Base-by-base conservation (phyloP, 768 basidiomycete genomes). In the Tulasnella calospora region DNA sequence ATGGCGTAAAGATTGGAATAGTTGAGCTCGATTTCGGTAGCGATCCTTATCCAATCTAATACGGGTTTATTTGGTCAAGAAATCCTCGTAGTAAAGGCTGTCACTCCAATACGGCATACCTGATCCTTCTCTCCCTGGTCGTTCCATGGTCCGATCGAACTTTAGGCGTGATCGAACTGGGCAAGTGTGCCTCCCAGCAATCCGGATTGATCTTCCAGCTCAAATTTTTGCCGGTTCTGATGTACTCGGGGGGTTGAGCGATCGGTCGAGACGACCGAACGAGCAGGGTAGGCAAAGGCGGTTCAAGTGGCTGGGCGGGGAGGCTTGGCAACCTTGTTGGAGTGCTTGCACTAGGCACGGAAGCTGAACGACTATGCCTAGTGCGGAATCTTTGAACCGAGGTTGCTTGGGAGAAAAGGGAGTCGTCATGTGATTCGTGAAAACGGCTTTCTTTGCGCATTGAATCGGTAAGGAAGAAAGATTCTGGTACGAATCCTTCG, bases 21-120 rank as follows among this genome's bases (percentile, higher is more conserved):
- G 83, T 98, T 98, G 74, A 95, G 90, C 82, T 97, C 95, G 81
- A 98, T 95, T 82, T 98, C 96, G 0, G 90, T 91, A 0, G 95
- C 93, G 44, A 98, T 91, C 12, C 94, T 88, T 81, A 95, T 92
- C 94, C 95, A 96, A 82, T 95, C 95, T 93, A 82, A 76, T 51
- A 67, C 61, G 61, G 79, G 69, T 71, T 30, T 15, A 46, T 23
- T 55, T 13, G 81, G 73, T 61, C 30, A 71, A 73, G 55, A 69
- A 72, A 8, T 30, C 38, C n/a, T n/a, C n/a, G n/a, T 72, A 97
- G 84, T 19, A 98, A 85, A 0, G 93, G 92, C 82, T 92, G 88
- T 93, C 96, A 96, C 93, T 96, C 82, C 44, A 82, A 55, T 46
- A 67, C 46, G 8, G 75, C 75, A 40, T 76, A 76, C 23, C 75